A percentile compares a stretch with the other conserved stretches of the same genome.
phyloP scores from a whole-genome alignment of 2,329 filamentous ascomycete species.

The Calonectria henricotiae region DNA sequence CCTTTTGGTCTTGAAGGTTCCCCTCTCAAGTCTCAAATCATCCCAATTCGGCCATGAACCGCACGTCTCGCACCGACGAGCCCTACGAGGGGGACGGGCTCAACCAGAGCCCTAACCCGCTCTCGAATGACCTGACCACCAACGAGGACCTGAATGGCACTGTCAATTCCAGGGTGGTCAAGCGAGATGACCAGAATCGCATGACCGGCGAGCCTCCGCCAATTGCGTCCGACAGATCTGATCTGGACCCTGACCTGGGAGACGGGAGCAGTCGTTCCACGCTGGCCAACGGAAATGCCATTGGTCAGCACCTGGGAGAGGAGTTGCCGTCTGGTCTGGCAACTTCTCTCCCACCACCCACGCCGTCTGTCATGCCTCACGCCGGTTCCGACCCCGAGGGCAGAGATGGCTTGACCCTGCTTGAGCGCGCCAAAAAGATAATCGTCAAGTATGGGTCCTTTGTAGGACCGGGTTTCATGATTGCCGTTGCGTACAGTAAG shows the following conservation, averaged over 20 bases:
- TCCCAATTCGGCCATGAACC: conserved; percentile 36
- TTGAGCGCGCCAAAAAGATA: conserved; percentile 43
- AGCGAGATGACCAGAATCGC: conserved; percentile 30
- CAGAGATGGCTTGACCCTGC: conserved; percentile 23
- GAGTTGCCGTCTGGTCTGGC: conserved; percentile 18
- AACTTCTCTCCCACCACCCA: conserved; percentile 31
- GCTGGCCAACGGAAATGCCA: conserved; percentile 34
- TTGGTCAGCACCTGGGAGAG: conserved; percentile 30
- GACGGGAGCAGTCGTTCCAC: background rate
- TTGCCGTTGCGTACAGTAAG: conserved; percentile 73
- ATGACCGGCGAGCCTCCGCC: conserved; percentile 20
- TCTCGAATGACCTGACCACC: conserved; percentile 40
- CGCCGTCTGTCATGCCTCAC: conserved; percentile 29
- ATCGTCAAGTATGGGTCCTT: conserved; percentile 60
- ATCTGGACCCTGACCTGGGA: background rate
- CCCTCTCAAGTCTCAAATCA: background rate
- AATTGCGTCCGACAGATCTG: conserved; percentile 1
- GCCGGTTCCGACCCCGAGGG: conserved; percentile 1
- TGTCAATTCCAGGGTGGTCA: conserved; percentile 28
- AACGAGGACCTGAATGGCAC: conserved; percentile 41
- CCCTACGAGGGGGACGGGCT: conserved; percentile 41
- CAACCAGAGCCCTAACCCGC: conserved; percentile 41
- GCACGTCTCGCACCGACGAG: conserved; percentile 43
- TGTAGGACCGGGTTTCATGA: conserved; percentile 79
- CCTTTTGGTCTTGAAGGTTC: background rate